Conservation (phyloP, 495 filamentous ascomycete genomes). For the Clohesyomyces aquaticus region DNA sequence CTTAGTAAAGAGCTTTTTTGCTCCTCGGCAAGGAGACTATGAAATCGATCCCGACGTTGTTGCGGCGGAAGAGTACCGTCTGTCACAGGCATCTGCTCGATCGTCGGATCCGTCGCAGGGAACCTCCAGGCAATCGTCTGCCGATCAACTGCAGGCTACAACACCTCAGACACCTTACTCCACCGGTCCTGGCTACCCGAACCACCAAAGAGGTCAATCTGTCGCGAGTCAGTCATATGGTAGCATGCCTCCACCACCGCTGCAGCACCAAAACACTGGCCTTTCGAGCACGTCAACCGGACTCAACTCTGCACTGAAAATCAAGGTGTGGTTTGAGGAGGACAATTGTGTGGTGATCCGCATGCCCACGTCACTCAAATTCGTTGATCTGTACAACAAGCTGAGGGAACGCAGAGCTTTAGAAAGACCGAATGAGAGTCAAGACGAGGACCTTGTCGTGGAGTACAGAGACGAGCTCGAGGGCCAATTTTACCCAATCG, state of each 20-base stretch:
- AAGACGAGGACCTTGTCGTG: constrained; percentile 68
- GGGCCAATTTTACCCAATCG: constrained; percentile 70
- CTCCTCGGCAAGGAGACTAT: constrained; percentile 86
- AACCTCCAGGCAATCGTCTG: constrained; percentile 73
- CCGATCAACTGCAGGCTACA: constrained; percentile 40
- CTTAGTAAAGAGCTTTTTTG: constrained; percentile 86
- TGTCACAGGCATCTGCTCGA: constrained; percentile 34
- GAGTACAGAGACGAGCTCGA: constrained; percentile 87
- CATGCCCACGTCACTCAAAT: constrained; percentile 77
- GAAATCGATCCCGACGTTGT: constrained; percentile 68
- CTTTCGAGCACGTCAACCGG: constrained; percentile 55
- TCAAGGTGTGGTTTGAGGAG: constrained; percentile 86
- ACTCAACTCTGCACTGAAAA: constrained; percentile 66
- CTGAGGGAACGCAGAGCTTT: constrained; percentile 64
- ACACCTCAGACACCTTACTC: constrained; percentile 35
- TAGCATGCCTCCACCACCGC: constrained; percentile 26
- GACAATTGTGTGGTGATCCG: constrained; percentile 90
- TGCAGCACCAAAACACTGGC: constrained; percentile 47
- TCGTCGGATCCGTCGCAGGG: constrained; percentile 43
- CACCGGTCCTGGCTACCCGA: constrained; percentile 36
- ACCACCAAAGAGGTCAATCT: constrained; percentile 63
- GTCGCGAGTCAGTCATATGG: constrained; percentile 45
- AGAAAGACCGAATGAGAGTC: constrained; percentile 41
- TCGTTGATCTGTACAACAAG: constrained; percentile 58
- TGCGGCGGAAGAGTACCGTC: constrained; percentile 42